Evolutionary conservation across 495 filamentous ascomycete species (phyloP).

Genomic region (Penicillium goetzii): DNA sequence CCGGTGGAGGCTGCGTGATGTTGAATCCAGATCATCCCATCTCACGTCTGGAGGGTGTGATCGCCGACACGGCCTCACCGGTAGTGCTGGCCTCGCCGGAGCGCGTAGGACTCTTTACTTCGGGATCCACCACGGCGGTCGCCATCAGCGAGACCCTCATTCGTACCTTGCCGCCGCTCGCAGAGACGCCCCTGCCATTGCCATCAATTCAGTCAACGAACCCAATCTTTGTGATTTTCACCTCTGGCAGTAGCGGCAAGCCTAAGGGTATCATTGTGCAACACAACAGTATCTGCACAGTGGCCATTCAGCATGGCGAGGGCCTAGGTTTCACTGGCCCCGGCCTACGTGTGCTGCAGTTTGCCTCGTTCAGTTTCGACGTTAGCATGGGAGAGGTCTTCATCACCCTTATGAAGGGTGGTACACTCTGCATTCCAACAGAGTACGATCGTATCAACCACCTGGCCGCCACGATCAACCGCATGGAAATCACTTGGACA

Average conservation of each 20-base stretch:
- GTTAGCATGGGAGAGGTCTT: constrained; percentile 59
- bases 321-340: not conserved
- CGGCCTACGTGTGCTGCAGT: not conserved
- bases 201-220: not conserved
- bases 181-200: not conserved
- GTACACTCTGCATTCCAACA: constrained; percentile 49
- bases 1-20: constrained; percentile 32
- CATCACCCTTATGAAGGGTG: constrained; percentile 57
- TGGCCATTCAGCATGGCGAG: constrained; percentile 5
- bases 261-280: constrained; percentile 44
- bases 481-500: constrained; percentile 21
- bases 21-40: constrained; percentile 10
- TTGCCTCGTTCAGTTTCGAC: constrained; percentile 1
- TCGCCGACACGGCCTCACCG: not conserved
- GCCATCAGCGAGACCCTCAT: not conserved
- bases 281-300: constrained; percentile 29
- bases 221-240: constrained; percentile 36
- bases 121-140: not conserved
- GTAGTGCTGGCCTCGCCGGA: not conserved
- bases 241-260: constrained; percentile 41
- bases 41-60: constrained; percentile 1
- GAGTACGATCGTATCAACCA: constrained; percentile 32
- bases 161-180: not conserved
- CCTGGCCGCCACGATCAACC: constrained; percentile 27
- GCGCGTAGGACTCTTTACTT: not conserved